phyloP scores from a whole-genome alignment of 176 grass and related monocot genomes.

The Canna indica region DNA sequence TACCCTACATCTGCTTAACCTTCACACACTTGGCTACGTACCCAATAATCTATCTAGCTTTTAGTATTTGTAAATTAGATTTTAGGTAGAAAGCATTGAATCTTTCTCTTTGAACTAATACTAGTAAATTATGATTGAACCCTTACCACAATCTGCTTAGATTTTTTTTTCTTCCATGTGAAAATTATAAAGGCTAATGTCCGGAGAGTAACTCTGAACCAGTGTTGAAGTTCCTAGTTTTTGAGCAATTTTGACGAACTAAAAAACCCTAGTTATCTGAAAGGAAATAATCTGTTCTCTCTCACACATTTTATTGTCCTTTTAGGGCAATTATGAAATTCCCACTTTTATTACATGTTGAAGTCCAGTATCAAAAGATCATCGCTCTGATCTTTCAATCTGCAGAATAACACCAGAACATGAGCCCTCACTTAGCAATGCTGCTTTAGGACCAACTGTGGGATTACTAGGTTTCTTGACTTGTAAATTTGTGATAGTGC shows the following conservation, averaged over 20 bases:
- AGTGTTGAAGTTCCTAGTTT: neutral
- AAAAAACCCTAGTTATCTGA: neutral
- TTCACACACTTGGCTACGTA: no score
- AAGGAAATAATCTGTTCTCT: no score
- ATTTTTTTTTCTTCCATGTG: neutral
- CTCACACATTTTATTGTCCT: no score
- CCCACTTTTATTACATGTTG: neutral
- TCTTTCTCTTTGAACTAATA: no score
- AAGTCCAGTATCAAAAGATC: neutral
- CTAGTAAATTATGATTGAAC: neutral
- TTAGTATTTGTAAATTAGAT: no score
- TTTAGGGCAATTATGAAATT: no score
- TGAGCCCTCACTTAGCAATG: neutral
- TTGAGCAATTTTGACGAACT: neutral
- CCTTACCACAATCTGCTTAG: neutral
- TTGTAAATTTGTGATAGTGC: no score
- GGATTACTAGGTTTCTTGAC: neutral
- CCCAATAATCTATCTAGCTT: no score
- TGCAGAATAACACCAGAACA: neutral
- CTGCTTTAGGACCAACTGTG: neutral
- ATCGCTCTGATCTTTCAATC: neutral
- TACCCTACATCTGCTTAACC: no score
- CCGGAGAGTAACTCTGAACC: neutral
- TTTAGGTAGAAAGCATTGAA: no score
- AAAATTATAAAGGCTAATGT: neutral